Evolutionary conservation across 176 grass and related monocot species (phyloP).

Genomic region (Thinopyrum elongatum): DNA sequence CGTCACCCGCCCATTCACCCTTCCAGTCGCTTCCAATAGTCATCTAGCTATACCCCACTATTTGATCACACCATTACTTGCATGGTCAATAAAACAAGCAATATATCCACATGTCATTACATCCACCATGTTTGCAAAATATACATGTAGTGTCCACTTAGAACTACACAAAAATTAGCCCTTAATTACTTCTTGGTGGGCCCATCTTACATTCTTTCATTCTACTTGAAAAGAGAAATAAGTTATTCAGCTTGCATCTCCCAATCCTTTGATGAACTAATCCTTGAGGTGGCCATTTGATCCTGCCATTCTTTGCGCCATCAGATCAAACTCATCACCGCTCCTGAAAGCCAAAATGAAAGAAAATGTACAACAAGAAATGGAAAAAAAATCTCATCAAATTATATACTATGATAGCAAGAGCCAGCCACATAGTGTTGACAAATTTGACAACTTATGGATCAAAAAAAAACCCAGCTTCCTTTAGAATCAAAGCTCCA

Average conservation of each 20-base stretch:
- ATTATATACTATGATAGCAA: background rate
- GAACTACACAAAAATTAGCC: background rate
- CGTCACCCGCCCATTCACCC: too few species aligned
- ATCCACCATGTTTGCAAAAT: background rate
- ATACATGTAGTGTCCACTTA: background rate
- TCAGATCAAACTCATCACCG: conserved; percentile 72
- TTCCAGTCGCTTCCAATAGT: too few species aligned
- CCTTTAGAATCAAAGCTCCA: conserved; percentile 86
- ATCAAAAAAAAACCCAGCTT: conserved; percentile 92
- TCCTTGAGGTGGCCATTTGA: conserved; percentile 84
- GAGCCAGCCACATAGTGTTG: background rate
- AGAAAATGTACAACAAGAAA: background rate
- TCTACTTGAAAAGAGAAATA: background rate
- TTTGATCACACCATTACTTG: too few species aligned
- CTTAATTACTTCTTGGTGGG: background rate
- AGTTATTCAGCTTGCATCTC: conserved; percentile 25
- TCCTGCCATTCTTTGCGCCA: conserved; percentile 69
- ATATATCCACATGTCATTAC: background rate
- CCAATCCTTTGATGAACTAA: conserved; percentile 54
- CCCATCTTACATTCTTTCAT: conserved; percentile 8
- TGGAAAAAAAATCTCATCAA: background rate
- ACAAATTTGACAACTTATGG: conserved; percentile 49
- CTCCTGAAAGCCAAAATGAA: conserved; percentile 40
- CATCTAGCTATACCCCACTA: too few species aligned
- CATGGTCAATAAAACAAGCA: background rate